Percentiles rank a stretch among this genome's conserved stretches.
Evolutionary conservation across 148 eudicot species (phyloP).

Genomic region (Tetragonia tetragonoides): DNA sequence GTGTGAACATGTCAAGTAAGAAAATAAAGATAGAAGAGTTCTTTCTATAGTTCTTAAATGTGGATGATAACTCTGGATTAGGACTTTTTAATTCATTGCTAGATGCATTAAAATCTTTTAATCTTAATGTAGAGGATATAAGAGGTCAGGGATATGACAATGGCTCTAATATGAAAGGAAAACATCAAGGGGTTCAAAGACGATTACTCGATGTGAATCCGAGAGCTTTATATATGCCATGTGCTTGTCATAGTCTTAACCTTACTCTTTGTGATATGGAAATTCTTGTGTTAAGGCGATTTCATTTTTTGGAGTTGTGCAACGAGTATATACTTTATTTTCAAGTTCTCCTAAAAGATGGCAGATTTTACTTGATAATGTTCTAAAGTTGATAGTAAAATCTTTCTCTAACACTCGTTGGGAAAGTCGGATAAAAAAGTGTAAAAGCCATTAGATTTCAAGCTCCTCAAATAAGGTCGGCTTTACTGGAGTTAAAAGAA

Average conservation of each 20-base stretch:
- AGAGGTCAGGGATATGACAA: background rate
- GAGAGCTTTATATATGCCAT: no score
- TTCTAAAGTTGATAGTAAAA: background rate
- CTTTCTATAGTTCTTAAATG: background rate
- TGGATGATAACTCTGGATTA: background rate
- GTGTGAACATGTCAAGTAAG: background rate
- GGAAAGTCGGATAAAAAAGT: background rate
- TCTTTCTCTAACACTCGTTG: background rate
- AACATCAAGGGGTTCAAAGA: no score
- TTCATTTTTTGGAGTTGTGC: background rate
- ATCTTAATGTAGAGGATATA: background rate
- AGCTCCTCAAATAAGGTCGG: background rate
- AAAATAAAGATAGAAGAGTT: background rate
- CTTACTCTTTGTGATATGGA: background rate
- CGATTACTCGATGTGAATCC: no score
- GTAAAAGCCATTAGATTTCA: background rate
- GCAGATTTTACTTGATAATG: background rate
- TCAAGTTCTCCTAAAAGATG: background rate
- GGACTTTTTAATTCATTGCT: background rate
- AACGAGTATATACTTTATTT: background rate
- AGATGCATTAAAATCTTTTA: background rate
- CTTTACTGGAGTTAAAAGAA: background rate
- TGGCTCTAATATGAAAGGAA: background rate
- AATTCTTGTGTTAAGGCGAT: background rate
- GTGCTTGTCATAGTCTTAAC: background rate